Evolutionary conservation across 441 rosid species (phyloP).

Genomic region (Adansonia grandidieri): DNA sequence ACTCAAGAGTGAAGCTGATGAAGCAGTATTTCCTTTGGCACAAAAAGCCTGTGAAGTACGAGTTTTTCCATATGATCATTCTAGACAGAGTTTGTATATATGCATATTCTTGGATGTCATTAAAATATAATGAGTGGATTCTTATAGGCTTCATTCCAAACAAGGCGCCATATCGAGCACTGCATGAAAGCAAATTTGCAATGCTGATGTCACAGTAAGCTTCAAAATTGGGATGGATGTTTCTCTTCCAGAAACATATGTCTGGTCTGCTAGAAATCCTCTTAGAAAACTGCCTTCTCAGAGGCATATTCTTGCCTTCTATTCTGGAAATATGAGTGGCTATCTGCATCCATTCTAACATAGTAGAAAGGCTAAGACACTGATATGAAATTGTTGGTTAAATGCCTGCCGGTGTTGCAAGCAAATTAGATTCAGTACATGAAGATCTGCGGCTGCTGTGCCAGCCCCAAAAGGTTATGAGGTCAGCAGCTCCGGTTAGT

Average conservation of each 20-base stretch:
- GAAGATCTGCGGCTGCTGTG: constrained; percentile 89
- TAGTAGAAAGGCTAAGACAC: constrained; percentile 87
- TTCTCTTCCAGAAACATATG: constrained; percentile 92
- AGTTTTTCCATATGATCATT: constrained; percentile 70
- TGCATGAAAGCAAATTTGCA: constrained; percentile 92
- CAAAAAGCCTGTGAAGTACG: constrained; percentile 59
- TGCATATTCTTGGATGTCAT: constrained; percentile 3
- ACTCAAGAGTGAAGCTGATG: constrained; percentile 53
- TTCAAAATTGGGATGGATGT: constrained; percentile 91
- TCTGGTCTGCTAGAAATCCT: constrained; percentile 85
- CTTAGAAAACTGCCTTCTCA: constrained; percentile 73
- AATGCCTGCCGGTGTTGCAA: constrained; percentile 86
- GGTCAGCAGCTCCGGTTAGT: constrained; percentile 92
- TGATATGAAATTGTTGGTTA: constrained; percentile 71
- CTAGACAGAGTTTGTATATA: constrained; percentile 18
- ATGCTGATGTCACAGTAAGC: constrained; percentile 80
- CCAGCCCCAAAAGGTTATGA: constrained; percentile 85
- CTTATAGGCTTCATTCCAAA: constrained; percentile 86
- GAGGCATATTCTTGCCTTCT: constrained; percentile 74
- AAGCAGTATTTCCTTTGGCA: constrained; percentile 79
- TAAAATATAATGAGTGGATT: constrained; percentile 15
- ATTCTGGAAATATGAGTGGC: constrained; percentile 84
- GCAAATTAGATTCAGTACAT: constrained; percentile 85
- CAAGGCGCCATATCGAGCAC: constrained; percentile 92
- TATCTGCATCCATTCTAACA: constrained; percentile 66